phyloP scores from a whole-genome alignment of 2,329 filamentous ascomycete species.

The Coniochaeta sp. region DNA sequence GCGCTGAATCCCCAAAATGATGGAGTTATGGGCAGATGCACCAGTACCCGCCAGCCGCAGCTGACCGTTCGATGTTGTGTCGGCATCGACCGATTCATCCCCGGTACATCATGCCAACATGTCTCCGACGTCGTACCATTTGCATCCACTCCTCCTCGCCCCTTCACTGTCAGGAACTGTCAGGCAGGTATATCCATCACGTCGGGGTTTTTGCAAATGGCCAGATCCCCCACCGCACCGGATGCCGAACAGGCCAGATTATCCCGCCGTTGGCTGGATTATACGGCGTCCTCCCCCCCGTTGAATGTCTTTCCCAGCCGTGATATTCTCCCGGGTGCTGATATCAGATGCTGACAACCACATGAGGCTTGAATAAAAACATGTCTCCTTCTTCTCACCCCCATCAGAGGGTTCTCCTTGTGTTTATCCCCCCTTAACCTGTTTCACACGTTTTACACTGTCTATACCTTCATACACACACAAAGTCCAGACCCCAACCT shows the following conservation, averaged over 20 bases:
- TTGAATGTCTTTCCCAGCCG: not conserved
- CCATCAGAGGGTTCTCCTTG: not conserved
- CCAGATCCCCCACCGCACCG: not conserved
- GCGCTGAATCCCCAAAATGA: not conserved
- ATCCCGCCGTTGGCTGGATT: not conserved
- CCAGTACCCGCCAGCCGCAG: not conserved
- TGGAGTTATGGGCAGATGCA: not conserved
- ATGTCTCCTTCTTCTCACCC: not conserved
- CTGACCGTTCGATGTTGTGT: constrained; percentile 2
- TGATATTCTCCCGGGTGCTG: not conserved
- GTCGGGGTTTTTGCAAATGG: not conserved
- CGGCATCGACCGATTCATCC: constrained; percentile 14
- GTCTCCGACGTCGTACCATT: constrained; percentile 1
- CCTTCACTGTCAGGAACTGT: no score
- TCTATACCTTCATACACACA: no score
- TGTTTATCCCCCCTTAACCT: not conserved
- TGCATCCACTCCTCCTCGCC: not conserved
- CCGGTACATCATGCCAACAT: constrained; percentile 5
- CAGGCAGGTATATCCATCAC: no score
- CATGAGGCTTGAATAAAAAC: not conserved
- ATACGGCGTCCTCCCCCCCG: not conserved
- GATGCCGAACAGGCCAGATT: constrained; percentile 3
- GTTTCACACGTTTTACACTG: not conserved
- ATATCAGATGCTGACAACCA: not conserved
- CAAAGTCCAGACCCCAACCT: not conserved